Percentiles rank a stretch among this genome's conserved stretches.
phyloP scores from a whole-genome alignment of 73 alveolate species.

The Paramecium pentaurelia region DNA sequence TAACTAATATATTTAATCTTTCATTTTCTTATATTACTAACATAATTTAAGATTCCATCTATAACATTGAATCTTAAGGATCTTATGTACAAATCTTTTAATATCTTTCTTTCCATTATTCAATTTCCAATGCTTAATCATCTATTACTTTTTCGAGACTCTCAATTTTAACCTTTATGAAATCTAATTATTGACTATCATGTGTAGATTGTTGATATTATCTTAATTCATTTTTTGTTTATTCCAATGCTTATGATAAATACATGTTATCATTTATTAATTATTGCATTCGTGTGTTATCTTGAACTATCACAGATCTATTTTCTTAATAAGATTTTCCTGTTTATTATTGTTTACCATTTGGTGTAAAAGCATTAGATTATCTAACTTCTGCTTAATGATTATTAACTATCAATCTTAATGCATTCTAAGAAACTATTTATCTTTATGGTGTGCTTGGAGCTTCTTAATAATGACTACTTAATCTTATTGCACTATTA shows the following conservation, averaged over 20 bases:
- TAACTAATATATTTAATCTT: constrained; percentile 1
- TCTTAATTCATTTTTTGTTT: neutral
- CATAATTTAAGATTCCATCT: constrained; percentile 37
- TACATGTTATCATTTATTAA: constrained; percentile 35
- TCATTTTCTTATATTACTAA: constrained; percentile 44
- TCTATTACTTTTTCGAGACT: constrained; percentile 30
- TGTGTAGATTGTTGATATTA: neutral
- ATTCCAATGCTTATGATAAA: neutral
- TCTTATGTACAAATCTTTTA: neutral
- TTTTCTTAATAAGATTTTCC: constrained; percentile 7
- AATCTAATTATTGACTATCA: neutral
- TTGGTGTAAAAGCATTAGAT: constrained; percentile 44
- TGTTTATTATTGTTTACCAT: neutral
- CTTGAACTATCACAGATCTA: neutral
- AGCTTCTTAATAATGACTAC: neutral
- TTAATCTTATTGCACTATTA: constrained; percentile 33
- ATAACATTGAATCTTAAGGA: constrained; percentile 5
- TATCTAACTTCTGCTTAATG: neutral
- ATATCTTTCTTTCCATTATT: constrained; percentile 23
- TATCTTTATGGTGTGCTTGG: constrained; percentile 37
- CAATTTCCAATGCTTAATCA: constrained; percentile 26
- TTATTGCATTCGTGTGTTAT: constrained; percentile 3
- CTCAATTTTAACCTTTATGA: neutral
- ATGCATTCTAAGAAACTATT: constrained; percentile 28
- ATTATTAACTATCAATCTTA: constrained; percentile 20